Conservation (phyloP, 208 protist species). For the Wallacemonas collosoma region DNA sequence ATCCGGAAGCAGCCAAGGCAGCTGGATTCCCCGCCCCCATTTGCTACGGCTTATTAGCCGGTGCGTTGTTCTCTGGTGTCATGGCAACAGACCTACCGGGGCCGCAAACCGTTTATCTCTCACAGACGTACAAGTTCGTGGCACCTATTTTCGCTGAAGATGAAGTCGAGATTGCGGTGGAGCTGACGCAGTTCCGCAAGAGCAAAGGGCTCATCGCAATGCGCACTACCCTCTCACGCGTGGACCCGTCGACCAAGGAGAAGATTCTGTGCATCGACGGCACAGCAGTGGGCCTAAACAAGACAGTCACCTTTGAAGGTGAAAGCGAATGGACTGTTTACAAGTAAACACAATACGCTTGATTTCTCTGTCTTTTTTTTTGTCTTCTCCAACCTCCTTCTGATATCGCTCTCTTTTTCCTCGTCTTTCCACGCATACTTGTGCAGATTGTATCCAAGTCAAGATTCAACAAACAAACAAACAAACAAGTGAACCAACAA, state of each 20-base stretch:
- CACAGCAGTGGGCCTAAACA: conserved; percentile 83
- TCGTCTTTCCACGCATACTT: too few species aligned
- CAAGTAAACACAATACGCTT: conserved; percentile 17
- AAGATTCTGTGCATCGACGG: conserved; percentile 72
- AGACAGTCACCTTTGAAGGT: conserved; percentile 73
- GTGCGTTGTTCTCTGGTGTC: conserved; percentile 84
- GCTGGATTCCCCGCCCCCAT: conserved; percentile 78
- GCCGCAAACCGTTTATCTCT: conserved; percentile 84
- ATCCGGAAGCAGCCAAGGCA: conserved; percentile 59
- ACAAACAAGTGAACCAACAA: too few species aligned
- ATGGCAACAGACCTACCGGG: conserved; percentile 85
- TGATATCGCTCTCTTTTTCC: too few species aligned
- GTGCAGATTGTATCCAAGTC: too few species aligned
- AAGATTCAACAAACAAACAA: too few species aligned
- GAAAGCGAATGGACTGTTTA: conserved; percentile 73
- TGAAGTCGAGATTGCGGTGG: conserved; percentile 68
- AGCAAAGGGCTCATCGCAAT: conserved; percentile 70
- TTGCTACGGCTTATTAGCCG: conserved; percentile 86
- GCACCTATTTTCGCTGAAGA: conserved; percentile 83
- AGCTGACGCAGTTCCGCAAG: conserved; percentile 68
- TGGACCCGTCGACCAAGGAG: conserved; percentile 46
- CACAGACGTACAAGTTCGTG: conserved; percentile 76
- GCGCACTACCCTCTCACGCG: conserved; percentile 65
- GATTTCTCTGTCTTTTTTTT: not conserved
- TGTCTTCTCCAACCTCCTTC: not conserved